A percentile compares a stretch with the other conserved stretches of the same genome.
These are phyloP conservation scores for Chalaropsis ovoidea DNA, from an alignment of 2,329 filamentous ascomycete species.

Conservation along the genomic window DNA sequence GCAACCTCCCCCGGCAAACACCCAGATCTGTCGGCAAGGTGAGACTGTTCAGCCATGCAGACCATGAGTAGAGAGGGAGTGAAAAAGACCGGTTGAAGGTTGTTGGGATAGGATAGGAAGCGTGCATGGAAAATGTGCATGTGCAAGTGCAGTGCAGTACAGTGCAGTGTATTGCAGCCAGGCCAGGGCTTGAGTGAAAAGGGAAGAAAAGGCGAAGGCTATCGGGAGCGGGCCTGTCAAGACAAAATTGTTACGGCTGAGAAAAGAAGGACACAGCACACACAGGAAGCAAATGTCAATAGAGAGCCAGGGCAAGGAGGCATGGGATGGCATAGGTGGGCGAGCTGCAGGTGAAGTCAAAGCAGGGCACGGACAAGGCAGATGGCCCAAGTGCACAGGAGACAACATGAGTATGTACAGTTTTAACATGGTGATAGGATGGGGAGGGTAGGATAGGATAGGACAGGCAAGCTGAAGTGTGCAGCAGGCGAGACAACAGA, in stretches of 20 bases:
- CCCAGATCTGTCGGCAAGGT: neutral
- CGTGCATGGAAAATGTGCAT: neutral
- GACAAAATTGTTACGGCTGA: neutral
- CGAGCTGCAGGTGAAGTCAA: constrained; percentile 12
- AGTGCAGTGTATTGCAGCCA: neutral
- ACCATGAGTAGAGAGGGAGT: neutral
- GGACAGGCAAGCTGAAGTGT: neutral
- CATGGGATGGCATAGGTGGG: neutral
- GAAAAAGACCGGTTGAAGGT: neutral
- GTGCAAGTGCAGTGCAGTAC: too few species aligned
- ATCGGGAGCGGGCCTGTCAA: neutral
- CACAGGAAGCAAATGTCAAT: neutral
- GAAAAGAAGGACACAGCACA: neutral
- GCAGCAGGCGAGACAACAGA: neutral
- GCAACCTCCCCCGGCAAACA: constrained; percentile 11
- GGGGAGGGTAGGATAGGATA: neutral
- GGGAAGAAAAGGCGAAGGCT: neutral
- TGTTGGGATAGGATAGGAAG: constrained; percentile 5
- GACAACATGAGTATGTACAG: neutral
- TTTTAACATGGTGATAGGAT: neutral
- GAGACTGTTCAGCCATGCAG: constrained; percentile 8
- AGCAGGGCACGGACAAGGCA: constrained; percentile 6
- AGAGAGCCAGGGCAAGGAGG: neutral
- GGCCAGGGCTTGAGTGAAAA: neutral
- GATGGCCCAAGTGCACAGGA: constrained; percentile 10